Base-by-base conservation (phyloP, 2,329 filamentous ascomycete genomes). In the Talaromyces sp. region DNA sequence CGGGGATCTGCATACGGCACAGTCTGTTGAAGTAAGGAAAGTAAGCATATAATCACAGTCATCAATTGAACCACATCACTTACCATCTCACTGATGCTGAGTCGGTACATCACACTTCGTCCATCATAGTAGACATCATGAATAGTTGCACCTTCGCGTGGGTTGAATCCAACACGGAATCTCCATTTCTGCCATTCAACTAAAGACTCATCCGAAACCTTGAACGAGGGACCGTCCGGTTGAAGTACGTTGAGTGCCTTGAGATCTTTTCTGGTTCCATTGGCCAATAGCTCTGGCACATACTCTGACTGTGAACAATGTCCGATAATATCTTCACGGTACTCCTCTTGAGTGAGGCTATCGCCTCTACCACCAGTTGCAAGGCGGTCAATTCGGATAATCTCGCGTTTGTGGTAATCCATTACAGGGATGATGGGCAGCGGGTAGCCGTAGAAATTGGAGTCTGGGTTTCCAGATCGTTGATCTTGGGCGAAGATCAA, bases 81-180 rank as follows among this genome's bases (percentile, higher is more conserved):
- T 63, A 84, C 86, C 85, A 90, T 89, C 68, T 90, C 88, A 2
- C 84, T 86, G 3, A 90, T 75, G 4, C 85, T 84, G 44, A 90
- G 74, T 42, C 88, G 80, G 72, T 89, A 89, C 74, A 90, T 88
- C 0, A 90, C 73, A 64, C 81, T 84, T 19, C 87, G 81, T 55
- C 79, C 77, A 63, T 85, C 85, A 66, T 88, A 88, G 32, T 78
- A 77, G 36, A 89, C 82, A 71, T 89, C 84, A 68, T 90, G 87
- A 7, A 90, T 75, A 0, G 89, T 85, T 78, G 88, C 84, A 13
- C 88, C 88, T 70, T 90, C 85, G 13, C 85, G 78, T 57, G 80
- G 78, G 66, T 88, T 88, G 75, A 85, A 87, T 13, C 84, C 84
- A 25, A 87, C 77, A 56, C 84, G 78, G 72, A 87, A 84, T 1